These are phyloP conservation scores for Kluyveromyces lactis DNA, from an alignment of 805 yeast genomes.

Conservation along the genomic window DNA sequence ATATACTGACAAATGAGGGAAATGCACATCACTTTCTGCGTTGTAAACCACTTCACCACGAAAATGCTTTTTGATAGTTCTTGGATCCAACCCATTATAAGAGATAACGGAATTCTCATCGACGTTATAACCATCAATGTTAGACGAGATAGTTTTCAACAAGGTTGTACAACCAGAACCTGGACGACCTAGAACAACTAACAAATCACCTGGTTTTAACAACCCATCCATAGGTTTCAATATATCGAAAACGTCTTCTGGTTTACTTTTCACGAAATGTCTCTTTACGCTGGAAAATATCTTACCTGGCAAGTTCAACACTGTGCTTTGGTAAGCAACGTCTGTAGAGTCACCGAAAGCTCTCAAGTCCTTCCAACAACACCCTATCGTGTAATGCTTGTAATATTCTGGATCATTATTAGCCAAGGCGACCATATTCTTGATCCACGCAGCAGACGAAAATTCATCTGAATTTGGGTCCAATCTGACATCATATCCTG, in stretches of 20 bases:
- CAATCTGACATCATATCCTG: constrained; percentile 34
- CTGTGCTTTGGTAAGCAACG: constrained; percentile 57
- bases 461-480: constrained; percentile 55
- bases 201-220: constrained; percentile 53
- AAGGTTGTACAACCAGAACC: constrained; percentile 74
- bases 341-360: constrained; percentile 62
- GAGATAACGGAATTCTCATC: constrained; percentile 38
- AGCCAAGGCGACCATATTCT: constrained; percentile 47
- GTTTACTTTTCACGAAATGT: constrained; percentile 15
- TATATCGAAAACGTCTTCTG: constrained; percentile 37
- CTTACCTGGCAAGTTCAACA: constrained; percentile 36
- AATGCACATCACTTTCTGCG: constrained; percentile 61
- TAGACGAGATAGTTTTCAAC: constrained; percentile 49
- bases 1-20: constrained; percentile 60
- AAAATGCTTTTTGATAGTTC: constrained; percentile 42
- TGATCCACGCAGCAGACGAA: constrained; percentile 58
- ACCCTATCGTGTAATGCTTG: constrained; percentile 51
- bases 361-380: constrained; percentile 49
- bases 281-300: constrained; percentile 16
- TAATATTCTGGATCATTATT: constrained; percentile 53
- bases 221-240: constrained; percentile 60
- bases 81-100: constrained; percentile 47
- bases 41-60: constrained; percentile 66
- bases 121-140: constrained; percentile 51
- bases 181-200: constrained; percentile 67